Evolutionary conservation across 345 rosid genomes (phyloP).

Genomic region (Citrus unshiu): DNA sequence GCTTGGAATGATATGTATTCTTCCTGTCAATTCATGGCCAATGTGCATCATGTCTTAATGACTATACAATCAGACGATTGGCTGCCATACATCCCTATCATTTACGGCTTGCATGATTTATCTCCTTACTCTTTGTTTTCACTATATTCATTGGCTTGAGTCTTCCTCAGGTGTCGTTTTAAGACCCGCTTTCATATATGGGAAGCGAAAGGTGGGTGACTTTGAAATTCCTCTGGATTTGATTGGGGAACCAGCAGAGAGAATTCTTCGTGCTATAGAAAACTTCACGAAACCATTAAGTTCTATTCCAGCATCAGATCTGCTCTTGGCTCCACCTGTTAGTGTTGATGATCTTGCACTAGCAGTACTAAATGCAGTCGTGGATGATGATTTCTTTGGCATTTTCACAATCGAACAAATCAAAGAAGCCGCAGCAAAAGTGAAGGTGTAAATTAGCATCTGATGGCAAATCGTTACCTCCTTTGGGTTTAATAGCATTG

Average conservation of each 20-base stretch:
- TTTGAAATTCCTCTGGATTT: slow-evolving; percentile 79
- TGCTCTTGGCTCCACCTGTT: slow-evolving; percentile 76
- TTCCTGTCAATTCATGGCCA: background rate
- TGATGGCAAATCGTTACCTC: background rate
- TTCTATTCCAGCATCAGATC: slow-evolving; percentile 76
- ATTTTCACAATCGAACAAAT: slow-evolving; percentile 90
- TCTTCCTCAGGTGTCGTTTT: slow-evolving; percentile 62
- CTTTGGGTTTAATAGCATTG: no score
- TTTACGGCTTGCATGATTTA: background rate
- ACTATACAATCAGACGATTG: background rate
- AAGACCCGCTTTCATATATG: slow-evolving; percentile 86
- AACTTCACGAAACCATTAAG: slow-evolving; percentile 63
- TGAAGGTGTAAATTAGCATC: slow-evolving; percentile 29
- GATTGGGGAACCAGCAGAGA: slow-evolving; percentile 73
- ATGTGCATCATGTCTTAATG: background rate
- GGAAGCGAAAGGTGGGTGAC: slow-evolving; percentile 67
- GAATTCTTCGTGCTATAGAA: slow-evolving; percentile 46
- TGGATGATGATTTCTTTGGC: slow-evolving; percentile 78
- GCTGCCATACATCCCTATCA: background rate
- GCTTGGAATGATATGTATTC: background rate
- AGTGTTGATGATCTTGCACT: slow-evolving; percentile 79
- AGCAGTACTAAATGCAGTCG: slow-evolving; percentile 61
- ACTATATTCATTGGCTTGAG: slow-evolving; percentile 4
- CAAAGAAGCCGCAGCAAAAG: slow-evolving; percentile 83
- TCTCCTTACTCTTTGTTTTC: background rate